Evolutionary conservation across 805 yeast species (phyloP).

Genomic region (Pichia heedii): DNA sequence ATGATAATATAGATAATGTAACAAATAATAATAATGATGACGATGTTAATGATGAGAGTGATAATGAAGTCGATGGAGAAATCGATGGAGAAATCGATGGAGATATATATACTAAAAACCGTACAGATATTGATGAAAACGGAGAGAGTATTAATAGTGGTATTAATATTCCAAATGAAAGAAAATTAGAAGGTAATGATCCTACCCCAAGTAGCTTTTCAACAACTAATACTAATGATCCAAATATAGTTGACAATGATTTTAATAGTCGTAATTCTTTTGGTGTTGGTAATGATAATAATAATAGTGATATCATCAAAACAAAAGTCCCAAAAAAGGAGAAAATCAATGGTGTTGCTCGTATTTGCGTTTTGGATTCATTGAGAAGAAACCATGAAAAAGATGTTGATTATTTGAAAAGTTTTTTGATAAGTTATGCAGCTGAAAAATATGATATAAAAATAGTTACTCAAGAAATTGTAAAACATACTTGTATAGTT

Average conservation of each 20-base stretch:
- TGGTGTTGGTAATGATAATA: no score
- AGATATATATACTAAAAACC: background rate
- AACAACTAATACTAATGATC: background rate
- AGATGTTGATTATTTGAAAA: constrained; percentile 43
- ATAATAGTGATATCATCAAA: background rate
- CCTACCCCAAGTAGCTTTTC: background rate
- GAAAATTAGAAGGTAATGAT: background rate
- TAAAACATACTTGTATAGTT: constrained; percentile 31
- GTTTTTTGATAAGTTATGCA: constrained; percentile 61
- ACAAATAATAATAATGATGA: background rate
- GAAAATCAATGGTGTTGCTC: constrained; percentile 21
- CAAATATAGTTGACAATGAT: no score
- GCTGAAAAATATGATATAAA: constrained; percentile 46
- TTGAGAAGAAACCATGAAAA: constrained; percentile 49
- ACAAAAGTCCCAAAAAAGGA: background rate
- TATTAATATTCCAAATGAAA: background rate
- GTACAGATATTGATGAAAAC: background rate
- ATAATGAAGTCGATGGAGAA: background rate
- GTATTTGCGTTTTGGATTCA: constrained; percentile 68
- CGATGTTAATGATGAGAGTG: background rate
- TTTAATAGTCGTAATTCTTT: background rate
- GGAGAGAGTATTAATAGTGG: background rate
- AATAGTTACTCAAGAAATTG: constrained; percentile 38
- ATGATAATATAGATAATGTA: background rate
- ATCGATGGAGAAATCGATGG: background rate